Conservation (phyloP, 495 filamentous ascomycete genomes). For the Neurospora sp. region DNA sequence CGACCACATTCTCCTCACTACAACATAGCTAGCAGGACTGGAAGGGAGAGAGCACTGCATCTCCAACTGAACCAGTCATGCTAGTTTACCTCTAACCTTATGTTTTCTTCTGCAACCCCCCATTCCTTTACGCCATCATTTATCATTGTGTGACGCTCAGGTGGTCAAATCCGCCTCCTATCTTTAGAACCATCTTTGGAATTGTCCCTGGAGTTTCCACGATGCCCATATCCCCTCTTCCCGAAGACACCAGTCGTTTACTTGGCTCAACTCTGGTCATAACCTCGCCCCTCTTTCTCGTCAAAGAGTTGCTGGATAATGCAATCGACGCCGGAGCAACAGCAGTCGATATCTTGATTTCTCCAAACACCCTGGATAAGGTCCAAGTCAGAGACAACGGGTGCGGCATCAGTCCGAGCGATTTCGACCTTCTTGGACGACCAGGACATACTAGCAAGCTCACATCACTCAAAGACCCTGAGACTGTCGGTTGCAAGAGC, state of each 20-base stretch:
- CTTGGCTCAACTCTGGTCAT: slow-evolving; percentile 68
- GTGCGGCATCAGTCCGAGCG: slow-evolving; percentile 61
- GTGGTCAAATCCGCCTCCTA: neutral
- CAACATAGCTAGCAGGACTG: neutral
- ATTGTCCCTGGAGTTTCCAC: neutral
- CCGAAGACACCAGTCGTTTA: slow-evolving; percentile 49
- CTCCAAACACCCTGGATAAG: slow-evolving; percentile 65
- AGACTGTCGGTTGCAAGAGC: slow-evolving; percentile 48
- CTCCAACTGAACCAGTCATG: neutral
- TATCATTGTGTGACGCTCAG: neutral
- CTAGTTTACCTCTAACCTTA: neutral
- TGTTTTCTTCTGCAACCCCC: neutral
- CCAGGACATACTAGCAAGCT: slow-evolving; percentile 84
- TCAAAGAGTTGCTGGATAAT: slow-evolving; percentile 93
- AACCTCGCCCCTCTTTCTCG: slow-evolving; percentile 57
- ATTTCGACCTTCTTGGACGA: slow-evolving; percentile 58
- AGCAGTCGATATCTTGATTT: slow-evolving; percentile 61
- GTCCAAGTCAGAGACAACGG: slow-evolving; percentile 91
- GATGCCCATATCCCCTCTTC: slow-evolving; percentile 43
- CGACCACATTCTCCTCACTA: neutral
- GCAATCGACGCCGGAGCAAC: slow-evolving; percentile 74
- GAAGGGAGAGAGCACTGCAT: neutral
- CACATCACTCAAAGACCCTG: slow-evolving; percentile 59
- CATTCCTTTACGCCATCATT: neutral
- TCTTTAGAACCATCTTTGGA: neutral